Conservation (phyloP, 2,329 filamentous ascomycete genomes). For the Cadophora gregata region DNA sequence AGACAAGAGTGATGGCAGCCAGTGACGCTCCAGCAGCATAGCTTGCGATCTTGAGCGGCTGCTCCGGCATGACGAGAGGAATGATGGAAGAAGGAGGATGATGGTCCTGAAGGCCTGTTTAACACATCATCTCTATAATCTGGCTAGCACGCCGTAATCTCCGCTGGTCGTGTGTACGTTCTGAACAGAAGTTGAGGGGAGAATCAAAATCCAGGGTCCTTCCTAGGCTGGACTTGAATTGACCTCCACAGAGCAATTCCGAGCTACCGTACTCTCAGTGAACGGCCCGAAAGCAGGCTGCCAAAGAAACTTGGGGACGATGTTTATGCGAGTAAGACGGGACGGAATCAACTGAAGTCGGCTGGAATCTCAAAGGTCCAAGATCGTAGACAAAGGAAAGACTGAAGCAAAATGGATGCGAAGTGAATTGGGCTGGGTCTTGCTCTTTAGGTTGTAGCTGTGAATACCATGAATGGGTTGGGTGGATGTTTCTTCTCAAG, state of each 20-base stretch:
- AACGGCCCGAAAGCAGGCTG: slow-evolving; percentile 8
- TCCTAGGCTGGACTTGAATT: slow-evolving; percentile 15
- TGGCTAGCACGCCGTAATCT: slow-evolving; percentile 14
- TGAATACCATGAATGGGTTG: not conserved
- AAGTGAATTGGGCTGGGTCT: not conserved
- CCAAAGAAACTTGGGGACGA: slow-evolving; percentile 15
- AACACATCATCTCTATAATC: slow-evolving; percentile 13
- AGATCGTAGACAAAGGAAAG: not conserved
- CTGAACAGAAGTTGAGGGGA: slow-evolving; percentile 5
- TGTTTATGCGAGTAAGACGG: slow-evolving; percentile 21
- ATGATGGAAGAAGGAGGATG: slow-evolving; percentile 7
- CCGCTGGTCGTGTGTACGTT: slow-evolving; percentile 10
- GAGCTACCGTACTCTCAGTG: slow-evolving; percentile 4
- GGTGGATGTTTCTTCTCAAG: not conserved
- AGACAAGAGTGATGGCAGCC: slow-evolving; percentile 92
- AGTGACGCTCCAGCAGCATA: slow-evolving; percentile 96
- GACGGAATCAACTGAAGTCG: not conserved
- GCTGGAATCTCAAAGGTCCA: not conserved
- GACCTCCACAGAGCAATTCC: slow-evolving; percentile 7
- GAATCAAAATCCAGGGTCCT: slow-evolving; percentile 8
- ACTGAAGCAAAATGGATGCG: not conserved
- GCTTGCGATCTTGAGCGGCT: slow-evolving; percentile 80
- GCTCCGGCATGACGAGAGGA: slow-evolving; percentile 71
- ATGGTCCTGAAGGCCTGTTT: not conserved
- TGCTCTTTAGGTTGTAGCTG: not conserved